Percentiles rank a stretch among this genome's conserved stretches.
phyloP scores from a whole-genome alignment of 306 rosid species.

The Crotalaria pallida region DNA sequence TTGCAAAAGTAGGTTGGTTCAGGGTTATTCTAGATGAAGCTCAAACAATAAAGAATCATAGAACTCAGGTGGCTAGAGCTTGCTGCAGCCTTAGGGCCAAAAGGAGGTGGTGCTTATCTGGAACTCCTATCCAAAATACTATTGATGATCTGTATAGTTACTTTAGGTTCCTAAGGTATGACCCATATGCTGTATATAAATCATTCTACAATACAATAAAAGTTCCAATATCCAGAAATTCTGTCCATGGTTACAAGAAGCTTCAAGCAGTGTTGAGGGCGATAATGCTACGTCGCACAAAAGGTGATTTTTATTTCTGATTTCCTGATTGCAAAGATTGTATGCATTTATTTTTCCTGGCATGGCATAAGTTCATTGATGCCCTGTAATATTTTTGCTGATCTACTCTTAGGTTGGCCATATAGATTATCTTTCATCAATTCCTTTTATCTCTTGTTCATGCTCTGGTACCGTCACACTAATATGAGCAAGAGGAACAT shows the following conservation, averaged over 20 bases:
- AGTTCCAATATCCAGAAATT: conserved; percentile 82
- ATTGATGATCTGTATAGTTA: conserved; percentile 94
- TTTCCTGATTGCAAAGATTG: neutral
- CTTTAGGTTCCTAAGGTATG: conserved; percentile 93
- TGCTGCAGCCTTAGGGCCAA: conserved; percentile 95
- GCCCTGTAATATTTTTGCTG: conserved; percentile 5
- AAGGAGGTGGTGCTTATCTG: conserved; percentile 99
- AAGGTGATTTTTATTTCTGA: conserved; percentile 49
- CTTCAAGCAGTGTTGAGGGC: conserved; percentile 98
- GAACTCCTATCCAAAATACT: conserved; percentile 93
- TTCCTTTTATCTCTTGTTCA: neutral
- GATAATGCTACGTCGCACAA: conserved; percentile 97
- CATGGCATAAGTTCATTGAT: neutral
- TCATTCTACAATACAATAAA: conserved; percentile 79
- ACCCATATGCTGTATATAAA: conserved; percentile 86
- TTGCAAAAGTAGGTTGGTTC: conserved; percentile 91
- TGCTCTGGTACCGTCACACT: neutral
- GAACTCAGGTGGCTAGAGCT: conserved; percentile 99
- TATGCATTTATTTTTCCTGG: neutral
- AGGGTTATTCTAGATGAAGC: conserved; percentile 98
- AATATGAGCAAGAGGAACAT: neutral
- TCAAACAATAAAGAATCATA: conserved; percentile 95
- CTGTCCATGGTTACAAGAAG: conserved; percentile 90
- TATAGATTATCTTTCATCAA: neutral
- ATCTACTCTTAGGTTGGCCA: neutral